Conservation (phyloP, 257 asterid genomes). For the Fraxinus cuspidata region DNA sequence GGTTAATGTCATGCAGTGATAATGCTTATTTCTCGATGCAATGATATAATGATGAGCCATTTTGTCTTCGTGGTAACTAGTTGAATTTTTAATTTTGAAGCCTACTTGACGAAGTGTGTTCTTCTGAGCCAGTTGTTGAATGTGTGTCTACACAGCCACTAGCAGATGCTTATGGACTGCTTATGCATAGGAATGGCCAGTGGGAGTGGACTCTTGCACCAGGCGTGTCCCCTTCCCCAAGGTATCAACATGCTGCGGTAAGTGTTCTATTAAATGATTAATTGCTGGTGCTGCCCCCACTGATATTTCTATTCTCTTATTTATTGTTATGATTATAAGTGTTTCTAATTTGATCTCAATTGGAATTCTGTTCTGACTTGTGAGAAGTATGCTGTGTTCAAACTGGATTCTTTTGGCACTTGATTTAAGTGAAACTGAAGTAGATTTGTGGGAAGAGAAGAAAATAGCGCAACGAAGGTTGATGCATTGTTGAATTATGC, state of each 20-base stretch:
- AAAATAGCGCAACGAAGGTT: background rate
- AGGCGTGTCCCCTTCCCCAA: conserved; percentile 93
- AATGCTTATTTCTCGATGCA: background rate
- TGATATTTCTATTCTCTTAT: background rate
- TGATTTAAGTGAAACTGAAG: background rate
- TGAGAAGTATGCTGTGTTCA: background rate
- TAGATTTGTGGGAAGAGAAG: background rate
- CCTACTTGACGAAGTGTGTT: conserved; percentile 7
- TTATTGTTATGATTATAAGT: background rate
- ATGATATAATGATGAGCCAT: background rate
- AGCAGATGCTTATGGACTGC: conserved; percentile 96
- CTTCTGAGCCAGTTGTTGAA: conserved; percentile 29
- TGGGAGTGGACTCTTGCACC: conserved; percentile 99
- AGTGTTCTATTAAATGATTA: conserved; percentile 30
- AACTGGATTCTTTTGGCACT: background rate
- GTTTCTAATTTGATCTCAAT: background rate
- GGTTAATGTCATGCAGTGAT: background rate
- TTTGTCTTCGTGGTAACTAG: conserved; percentile 2
- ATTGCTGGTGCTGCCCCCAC: conserved; percentile 6
- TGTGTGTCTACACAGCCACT: conserved; percentile 60
- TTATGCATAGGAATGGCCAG: conserved; percentile 94
- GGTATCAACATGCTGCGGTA: conserved; percentile 98
- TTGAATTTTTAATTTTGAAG: conserved; percentile 1
- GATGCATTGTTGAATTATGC: background rate
- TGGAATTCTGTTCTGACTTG: background rate